Conservation (phyloP, 306 rosid genomes). For the Alnus rubra region DNA sequence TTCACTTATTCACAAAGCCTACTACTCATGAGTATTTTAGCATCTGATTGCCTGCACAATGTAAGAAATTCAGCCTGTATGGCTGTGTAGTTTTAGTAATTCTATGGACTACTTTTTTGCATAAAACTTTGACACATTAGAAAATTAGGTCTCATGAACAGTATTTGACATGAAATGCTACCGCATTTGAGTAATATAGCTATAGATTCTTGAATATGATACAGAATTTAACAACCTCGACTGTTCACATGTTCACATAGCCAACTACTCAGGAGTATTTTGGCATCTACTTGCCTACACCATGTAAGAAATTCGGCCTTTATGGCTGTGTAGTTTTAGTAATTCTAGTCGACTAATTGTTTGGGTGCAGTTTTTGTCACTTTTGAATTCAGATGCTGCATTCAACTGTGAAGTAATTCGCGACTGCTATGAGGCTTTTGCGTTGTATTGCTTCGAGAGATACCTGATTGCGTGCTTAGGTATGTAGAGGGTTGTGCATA, state of each 20-base stretch:
- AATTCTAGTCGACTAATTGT: slow-evolving; percentile 3
- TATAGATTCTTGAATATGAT: not conserved
- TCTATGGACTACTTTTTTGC: not conserved
- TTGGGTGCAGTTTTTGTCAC: slow-evolving; percentile 78
- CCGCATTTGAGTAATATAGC: not conserved
- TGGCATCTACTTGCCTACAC: not conserved
- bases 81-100: not conserved
- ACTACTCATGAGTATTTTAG: not conserved
- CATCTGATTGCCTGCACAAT: not conserved
- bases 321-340: not conserved
- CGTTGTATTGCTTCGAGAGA: slow-evolving; percentile 96
- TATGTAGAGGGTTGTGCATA: slow-evolving; percentile 38
- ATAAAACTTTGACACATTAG: not conserved
- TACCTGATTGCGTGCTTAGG: slow-evolving; percentile 97
- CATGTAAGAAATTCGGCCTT: not conserved
- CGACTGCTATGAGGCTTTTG: slow-evolving; percentile 99
- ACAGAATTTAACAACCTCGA: not conserved
- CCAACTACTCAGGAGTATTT: not conserved
- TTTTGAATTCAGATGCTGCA: slow-evolving; percentile 85
- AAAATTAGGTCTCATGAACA: not conserved
- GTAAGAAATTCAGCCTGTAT: not conserved
- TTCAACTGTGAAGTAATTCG: slow-evolving; percentile 91
- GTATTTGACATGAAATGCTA: not conserved
- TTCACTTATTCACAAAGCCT: not conserved
- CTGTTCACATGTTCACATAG: not conserved